phyloP scores from a whole-genome alignment of 2,329 filamentous ascomycete species.

The Pyricularia sp. region DNA sequence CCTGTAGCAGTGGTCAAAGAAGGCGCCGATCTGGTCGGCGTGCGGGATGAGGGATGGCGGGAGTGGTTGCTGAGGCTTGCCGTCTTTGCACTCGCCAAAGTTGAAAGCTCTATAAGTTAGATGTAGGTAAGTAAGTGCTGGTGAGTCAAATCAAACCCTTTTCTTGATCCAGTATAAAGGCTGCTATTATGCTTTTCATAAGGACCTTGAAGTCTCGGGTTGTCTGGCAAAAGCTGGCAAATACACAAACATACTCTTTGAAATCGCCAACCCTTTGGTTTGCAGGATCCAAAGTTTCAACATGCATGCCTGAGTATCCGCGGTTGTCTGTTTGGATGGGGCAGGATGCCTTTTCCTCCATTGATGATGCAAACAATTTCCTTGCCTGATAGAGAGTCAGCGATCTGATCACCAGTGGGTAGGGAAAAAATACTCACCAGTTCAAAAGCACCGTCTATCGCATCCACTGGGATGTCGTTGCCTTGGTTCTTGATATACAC shows the following conservation, averaged over 20 bases:
- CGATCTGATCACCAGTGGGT: constrained; percentile 6
- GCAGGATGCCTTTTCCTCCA: constrained; percentile 60
- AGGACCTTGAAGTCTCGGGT: neutral
- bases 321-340: constrained; percentile 69
- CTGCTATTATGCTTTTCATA: too few species aligned
- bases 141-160: neutral
- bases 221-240: neutral
- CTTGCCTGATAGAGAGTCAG: constrained; percentile 34
- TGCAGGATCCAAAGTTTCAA: constrained; percentile 75
- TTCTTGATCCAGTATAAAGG: neutral
- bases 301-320: constrained; percentile 81
- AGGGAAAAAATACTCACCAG: constrained; percentile 37
- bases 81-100: constrained; percentile 61
- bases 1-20: constrained; percentile 56
- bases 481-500: constrained; percentile 73
- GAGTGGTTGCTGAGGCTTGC: constrained; percentile 64
- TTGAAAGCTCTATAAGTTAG: constrained; percentile 65
- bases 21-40: constrained; percentile 48
- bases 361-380: constrained; percentile 57
- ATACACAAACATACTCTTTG: constrained; percentile 1
- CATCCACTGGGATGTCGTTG: constrained; percentile 49
- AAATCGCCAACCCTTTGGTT: constrained; percentile 52
- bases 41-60: constrained; percentile 49
- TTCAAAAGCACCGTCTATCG: constrained; percentile 59
- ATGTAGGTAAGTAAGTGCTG: constrained; percentile 1